A percentile compares a stretch with the other conserved stretches of the same genome.
phyloP scores from a whole-genome alignment of 305 asterid species.

The Coffea humblotiana region DNA sequence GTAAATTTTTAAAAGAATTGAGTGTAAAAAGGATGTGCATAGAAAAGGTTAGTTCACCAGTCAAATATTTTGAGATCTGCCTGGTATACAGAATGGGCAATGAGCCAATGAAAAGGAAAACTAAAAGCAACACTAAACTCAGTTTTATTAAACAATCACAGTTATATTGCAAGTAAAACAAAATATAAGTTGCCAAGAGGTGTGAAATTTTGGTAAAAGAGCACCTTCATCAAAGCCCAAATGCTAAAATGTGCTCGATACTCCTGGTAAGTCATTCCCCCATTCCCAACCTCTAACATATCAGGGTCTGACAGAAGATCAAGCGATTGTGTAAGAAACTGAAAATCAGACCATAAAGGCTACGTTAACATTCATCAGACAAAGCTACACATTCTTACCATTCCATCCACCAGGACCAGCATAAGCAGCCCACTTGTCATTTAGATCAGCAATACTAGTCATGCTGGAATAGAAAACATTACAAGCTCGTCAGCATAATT shows the following conservation, averaged over 20 bases:
- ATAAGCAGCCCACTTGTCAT: constrained; percentile 95
- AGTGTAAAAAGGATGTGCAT: not conserved
- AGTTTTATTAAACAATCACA: not conserved
- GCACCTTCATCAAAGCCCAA: constrained; percentile 97
- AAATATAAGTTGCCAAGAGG: not conserved
- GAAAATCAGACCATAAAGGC: not conserved
- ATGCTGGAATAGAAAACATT: constrained; percentile 49
- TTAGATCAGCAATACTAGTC: constrained; percentile 85
- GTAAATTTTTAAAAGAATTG: not conserved
- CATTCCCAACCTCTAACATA: constrained; percentile 98
- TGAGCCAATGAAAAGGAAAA: not conserved
- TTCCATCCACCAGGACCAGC: constrained; percentile 99
- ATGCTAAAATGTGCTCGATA: constrained; percentile 93
- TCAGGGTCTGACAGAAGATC: constrained; percentile 73
- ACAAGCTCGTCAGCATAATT: constrained; percentile 2
- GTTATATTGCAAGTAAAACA: not conserved
- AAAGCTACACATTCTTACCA: constrained; percentile 48
- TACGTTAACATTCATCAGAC: constrained; percentile 11
- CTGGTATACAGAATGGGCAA: not conserved
- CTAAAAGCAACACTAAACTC: not conserved
- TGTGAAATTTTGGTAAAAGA: constrained; percentile 8
- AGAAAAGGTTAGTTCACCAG: not conserved
- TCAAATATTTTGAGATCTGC: not conserved
- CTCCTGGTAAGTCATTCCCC: constrained; percentile 85
- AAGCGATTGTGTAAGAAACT: constrained; percentile 4